Base-by-base conservation (phyloP, 1,139 yeast genomes). In the Geotrichum bryndzae region DNA sequence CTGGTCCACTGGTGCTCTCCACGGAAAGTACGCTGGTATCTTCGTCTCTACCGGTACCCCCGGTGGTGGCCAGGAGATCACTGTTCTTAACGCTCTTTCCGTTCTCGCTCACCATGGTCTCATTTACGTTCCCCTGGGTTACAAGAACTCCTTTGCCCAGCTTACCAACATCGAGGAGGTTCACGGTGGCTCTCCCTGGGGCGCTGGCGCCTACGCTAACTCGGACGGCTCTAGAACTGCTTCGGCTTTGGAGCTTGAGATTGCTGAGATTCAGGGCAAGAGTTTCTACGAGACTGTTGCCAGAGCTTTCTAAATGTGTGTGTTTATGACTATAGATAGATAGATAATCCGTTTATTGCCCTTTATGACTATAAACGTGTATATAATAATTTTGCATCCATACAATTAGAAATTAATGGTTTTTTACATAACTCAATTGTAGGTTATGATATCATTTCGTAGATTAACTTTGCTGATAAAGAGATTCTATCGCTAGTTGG, bases 21-120 rank as follows among this genome's bases (percentile, higher is more conserved):
- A 81, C 70, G 91, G 90, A 71, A 87, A 87, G 76, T 81, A 81
- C 66, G 89, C 87, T 51, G 90, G 90, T 73, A 71, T 84, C 61
- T 87, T 87, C 69, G 86, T 85, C 61, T 80, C 88, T 55, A 88
- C 94, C 53, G 90, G 90, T 75, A 80, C 90, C 61, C 85, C 83
- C 70, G 91, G 91, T 73, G 91, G 91, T 75, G 90, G 90, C 70
- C 88, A 85, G 75, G 95, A 87, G 77, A 75, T 79, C 60, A 88
- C 94, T 53, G 79, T 80, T 62, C 76, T 82, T 66, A 86, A 83
- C 76, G 73, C 87, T 60, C 71, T 87, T 69, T 84, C 90, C 15
- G 80, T 83, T 54, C 79, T 86, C 68, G 82, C 82, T 62, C 94
- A 55, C 18, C 58, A 55, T 29, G 58, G 58, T 46, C 80, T 29